These are phyloP conservation scores for Nakaseomyces bracarensis DNA, from an alignment of 1,139 yeast genomes.

Conservation along the genomic window DNA sequence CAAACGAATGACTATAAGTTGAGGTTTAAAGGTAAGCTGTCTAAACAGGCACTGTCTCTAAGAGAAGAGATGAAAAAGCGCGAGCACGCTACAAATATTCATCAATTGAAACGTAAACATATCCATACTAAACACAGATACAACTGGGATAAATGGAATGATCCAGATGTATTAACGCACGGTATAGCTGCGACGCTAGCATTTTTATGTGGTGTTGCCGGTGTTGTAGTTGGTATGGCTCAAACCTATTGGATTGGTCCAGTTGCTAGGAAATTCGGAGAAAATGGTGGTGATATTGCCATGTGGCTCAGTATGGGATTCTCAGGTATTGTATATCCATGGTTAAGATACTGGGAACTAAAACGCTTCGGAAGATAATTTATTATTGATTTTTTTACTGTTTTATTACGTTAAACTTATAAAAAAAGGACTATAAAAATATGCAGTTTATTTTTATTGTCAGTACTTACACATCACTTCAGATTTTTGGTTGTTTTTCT, in stretches of 20 bases:
- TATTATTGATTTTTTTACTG: not conserved
- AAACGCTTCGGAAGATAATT: slow-evolving; percentile 39
- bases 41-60: slow-evolving; percentile 4
- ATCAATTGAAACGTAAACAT: slow-evolving; percentile 18
- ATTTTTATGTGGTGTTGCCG: slow-evolving; percentile 57
- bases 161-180: slow-evolving; percentile 44
- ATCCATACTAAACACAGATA: slow-evolving; percentile 35
- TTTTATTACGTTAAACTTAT: slow-evolving; percentile 1
- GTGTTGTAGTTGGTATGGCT: slow-evolving; percentile 77
- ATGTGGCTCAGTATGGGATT: slow-evolving; percentile 75
- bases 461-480: no score
- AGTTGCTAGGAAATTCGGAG: slow-evolving; percentile 49
- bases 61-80: slow-evolving; percentile 3
- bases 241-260: slow-evolving; percentile 75
- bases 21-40: slow-evolving; percentile 1
- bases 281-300: slow-evolving; percentile 67
- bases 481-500: no score
- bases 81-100: slow-evolving; percentile 14
- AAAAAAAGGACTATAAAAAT: no score
- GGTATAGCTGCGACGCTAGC: slow-evolving; percentile 59
- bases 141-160: slow-evolving; percentile 64
- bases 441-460: no score
- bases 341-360: slow-evolving; percentile 55
- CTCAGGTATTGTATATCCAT: slow-evolving; percentile 56
- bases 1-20: slow-evolving; percentile 7